A percentile compares a stretch with the other conserved stretches of the same genome.
These are phyloP conservation scores for Cordyceps cateniannulata DNA, from an alignment of 2,329 filamentous ascomycete genomes.

Conservation along the genomic window DNA sequence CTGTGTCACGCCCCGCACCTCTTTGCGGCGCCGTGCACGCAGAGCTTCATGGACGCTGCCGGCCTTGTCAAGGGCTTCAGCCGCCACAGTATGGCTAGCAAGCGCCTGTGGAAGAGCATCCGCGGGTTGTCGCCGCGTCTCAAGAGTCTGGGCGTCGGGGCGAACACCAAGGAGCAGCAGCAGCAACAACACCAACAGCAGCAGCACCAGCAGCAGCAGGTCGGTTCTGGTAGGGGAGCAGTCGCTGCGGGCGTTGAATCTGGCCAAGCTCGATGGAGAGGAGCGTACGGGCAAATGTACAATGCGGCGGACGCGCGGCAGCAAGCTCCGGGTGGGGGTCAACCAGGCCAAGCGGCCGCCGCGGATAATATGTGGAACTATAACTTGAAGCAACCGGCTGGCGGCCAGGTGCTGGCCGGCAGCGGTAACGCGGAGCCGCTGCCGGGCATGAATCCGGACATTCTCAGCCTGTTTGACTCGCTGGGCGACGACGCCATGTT, in stretches of 20 bases:
- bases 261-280: background rate
- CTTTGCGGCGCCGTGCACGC: slow-evolving; percentile 31
- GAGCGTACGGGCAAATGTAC: background rate
- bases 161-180: background rate
- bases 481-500: slow-evolving; percentile 26
- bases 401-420: background rate
- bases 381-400: background rate
- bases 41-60: slow-evolving; percentile 26
- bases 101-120: slow-evolving; percentile 30
- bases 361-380: background rate
- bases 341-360: background rate
- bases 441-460: slow-evolving; percentile 27
- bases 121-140: slow-evolving; percentile 27
- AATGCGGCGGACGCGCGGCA: background rate
- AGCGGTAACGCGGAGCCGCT: background rate
- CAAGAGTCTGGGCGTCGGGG: slow-evolving; percentile 19
- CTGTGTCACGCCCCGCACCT: slow-evolving; percentile 37
- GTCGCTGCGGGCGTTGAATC: background rate
- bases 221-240: background rate
- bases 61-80: slow-evolving; percentile 28
- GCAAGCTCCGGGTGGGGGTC: no score
- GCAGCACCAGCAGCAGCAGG: background rate
- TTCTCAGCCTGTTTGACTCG: slow-evolving; percentile 29
- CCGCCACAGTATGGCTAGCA: slow-evolving; percentile 25
- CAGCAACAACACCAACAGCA: background rate